Percentiles rank a stretch among this genome's conserved stretches.
Conservation (phyloP, 2,329 filamentous ascomycete species). For the Aspergillus latus region DNA sequence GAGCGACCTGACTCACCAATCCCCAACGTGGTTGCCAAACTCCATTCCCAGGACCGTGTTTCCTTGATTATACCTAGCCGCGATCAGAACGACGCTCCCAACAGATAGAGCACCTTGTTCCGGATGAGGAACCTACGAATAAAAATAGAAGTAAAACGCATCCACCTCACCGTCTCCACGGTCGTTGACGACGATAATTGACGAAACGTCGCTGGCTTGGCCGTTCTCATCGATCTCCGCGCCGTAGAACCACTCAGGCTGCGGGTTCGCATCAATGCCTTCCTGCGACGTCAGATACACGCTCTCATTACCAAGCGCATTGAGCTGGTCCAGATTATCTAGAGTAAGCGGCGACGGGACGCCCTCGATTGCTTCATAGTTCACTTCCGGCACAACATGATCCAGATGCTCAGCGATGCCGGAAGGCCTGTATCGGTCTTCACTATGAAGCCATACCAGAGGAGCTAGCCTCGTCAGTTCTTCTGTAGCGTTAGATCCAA, state of each 20-base stretch:
- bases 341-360: constrained; percentile 46
- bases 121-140: constrained; percentile 41
- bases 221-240: constrained; percentile 53
- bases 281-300: constrained; percentile 53
- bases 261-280: constrained; percentile 45
- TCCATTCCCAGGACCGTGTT: constrained; percentile 51
- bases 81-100: constrained; percentile 1
- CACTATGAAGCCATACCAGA: constrained; percentile 51
- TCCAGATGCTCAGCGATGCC: constrained; percentile 49
- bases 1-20: constrained; percentile 49
- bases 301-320: constrained; percentile 45
- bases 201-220: constrained; percentile 51
- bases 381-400: constrained; percentile 48
- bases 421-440: constrained; percentile 52
- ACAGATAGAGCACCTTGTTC: neutral
- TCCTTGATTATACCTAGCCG: constrained; percentile 53
- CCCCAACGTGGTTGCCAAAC: constrained; percentile 63
- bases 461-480: constrained; percentile 42
- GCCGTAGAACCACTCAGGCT: constrained; percentile 53
- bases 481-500: neutral
- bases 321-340: constrained; percentile 51
- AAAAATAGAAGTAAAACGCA: constrained; percentile 65
- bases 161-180: constrained; percentile 56
- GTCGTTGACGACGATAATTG: constrained; percentile 58
- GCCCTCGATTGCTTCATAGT: constrained; percentile 41